These are phyloP conservation scores for Aspergillus brasiliensis DNA, from an alignment of 2,329 filamentous ascomycete genomes.

Conservation along the genomic window DNA sequence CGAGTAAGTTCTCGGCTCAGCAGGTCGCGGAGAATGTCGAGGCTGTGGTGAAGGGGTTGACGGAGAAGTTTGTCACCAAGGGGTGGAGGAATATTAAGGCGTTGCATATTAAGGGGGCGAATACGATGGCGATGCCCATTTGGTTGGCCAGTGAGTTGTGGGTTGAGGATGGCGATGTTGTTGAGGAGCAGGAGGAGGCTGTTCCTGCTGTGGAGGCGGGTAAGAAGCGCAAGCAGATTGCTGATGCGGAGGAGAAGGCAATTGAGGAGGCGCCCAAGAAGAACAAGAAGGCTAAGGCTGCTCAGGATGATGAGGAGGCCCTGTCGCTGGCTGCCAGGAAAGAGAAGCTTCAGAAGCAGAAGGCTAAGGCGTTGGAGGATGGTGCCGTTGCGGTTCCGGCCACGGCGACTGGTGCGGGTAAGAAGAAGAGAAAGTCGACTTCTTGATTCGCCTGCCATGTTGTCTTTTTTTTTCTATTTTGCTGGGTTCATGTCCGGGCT, in stretches of 20 bases:
- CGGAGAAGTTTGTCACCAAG: conserved; percentile 79
- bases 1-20: conserved; percentile 71
- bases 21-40: conserved; percentile 80
- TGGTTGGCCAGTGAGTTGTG: conserved; percentile 93
- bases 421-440: conserved; percentile 45
- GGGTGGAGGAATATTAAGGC: conserved; percentile 84
- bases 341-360: conserved; percentile 53
- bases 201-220: conserved; percentile 45
- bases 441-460: conserved; percentile 36
- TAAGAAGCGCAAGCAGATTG: conserved; percentile 57
- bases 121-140: conserved; percentile 87
- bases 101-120: conserved; percentile 87
- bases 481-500: conserved; percentile 19
- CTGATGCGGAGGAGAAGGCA: conserved; percentile 35
- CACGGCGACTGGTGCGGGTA: conserved; percentile 18
- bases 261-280: conserved; percentile 39
- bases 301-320: conserved; percentile 42
- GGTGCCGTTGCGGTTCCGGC: conserved; percentile 37
- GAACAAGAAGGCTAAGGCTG: conserved; percentile 43
- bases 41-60: conserved; percentile 67
- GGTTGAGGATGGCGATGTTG: conserved; percentile 74
- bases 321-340: conserved; percentile 42
- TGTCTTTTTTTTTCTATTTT: no score
- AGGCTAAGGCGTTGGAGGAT: conserved; percentile 50
- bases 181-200: conserved; percentile 50